phyloP scores from a whole-genome alignment of 106 monocot genomes.

The Posidonia australis region DNA sequence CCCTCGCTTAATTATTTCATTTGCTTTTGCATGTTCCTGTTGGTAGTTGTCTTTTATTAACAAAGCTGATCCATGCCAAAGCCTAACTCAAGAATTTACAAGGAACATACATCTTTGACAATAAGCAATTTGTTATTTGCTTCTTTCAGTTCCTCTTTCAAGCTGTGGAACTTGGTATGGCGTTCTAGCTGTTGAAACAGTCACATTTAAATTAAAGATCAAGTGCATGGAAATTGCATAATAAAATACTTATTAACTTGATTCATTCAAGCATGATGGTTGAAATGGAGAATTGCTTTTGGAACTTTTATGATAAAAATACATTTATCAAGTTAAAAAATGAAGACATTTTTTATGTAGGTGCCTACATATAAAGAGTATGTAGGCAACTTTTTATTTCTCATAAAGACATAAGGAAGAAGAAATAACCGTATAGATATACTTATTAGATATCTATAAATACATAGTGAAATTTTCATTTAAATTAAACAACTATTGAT shows the following conservation, averaged over 20 bases:
- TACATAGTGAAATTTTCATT: no score
- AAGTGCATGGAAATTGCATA: not conserved
- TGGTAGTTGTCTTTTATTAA: not conserved
- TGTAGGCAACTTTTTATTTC: no score
- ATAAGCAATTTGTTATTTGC: conserved; percentile 23
- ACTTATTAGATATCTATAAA: no score
- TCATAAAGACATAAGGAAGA: no score
- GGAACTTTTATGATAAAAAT: no score
- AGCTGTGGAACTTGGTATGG: conserved; percentile 25
- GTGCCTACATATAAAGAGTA: no score
- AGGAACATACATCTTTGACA: conserved; percentile 31
- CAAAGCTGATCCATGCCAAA: not conserved
- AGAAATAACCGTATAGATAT: no score
- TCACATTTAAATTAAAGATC: not conserved
- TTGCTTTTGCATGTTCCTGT: conserved; percentile 41
- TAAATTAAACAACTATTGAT: no score
- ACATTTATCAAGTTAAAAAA: no score
- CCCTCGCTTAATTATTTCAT: conserved; percentile 25
- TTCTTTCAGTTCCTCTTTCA: conserved; percentile 48
- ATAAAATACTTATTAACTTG: not conserved
- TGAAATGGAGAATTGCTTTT: no score
- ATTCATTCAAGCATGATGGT: not conserved
- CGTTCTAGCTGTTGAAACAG: conserved; percentile 28
- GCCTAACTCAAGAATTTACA: not conserved
- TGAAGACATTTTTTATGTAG: no score